Evolutionary conservation across 148 eudicot species (phyloP).

Genomic region (Heliosperma pusillum): DNA sequence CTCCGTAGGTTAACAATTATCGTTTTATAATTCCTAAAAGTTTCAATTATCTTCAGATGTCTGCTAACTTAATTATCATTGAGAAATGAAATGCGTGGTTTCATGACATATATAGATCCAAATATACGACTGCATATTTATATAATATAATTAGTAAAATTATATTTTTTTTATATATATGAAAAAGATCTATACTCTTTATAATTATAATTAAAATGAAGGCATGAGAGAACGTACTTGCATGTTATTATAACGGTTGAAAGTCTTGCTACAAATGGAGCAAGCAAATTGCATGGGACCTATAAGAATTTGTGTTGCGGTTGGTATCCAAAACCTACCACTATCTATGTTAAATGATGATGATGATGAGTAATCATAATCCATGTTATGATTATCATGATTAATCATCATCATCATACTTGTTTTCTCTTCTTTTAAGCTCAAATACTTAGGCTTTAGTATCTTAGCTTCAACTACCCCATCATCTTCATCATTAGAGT

Average conservation of each 20-base stretch:
- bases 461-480: conserved; percentile 21
- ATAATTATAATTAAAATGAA: too few relatives aligned
- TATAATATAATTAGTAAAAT: too few relatives aligned
- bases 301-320: conserved; percentile 61
- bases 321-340: conserved; percentile 70
- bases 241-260: conserved; percentile 72
- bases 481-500: conserved; percentile 22
- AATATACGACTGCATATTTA: too few relatives aligned
- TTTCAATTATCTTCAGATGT: neutral
- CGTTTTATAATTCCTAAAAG: too few relatives aligned
- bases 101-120: too few relatives aligned
- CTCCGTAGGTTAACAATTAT: too few relatives aligned
- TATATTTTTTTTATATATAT: too few relatives aligned
- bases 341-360: conserved; percentile 29
- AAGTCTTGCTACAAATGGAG: conserved; percentile 64
- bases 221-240: conserved; percentile 37
- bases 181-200: too few relatives aligned
- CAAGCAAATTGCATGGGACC: conserved; percentile 81
- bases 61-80: neutral
- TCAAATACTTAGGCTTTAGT: conserved; percentile 27
- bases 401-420: conserved; percentile 22
- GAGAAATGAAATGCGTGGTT: too few relatives aligned
- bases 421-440: conserved; percentile 27
- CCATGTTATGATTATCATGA: conserved; percentile 23
- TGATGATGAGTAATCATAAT: conserved; percentile 22